These are phyloP conservation scores for Ceraceosorus guamensis DNA, from an alignment of 1,284 basidiomycete species.

Conservation along the genomic window DNA sequence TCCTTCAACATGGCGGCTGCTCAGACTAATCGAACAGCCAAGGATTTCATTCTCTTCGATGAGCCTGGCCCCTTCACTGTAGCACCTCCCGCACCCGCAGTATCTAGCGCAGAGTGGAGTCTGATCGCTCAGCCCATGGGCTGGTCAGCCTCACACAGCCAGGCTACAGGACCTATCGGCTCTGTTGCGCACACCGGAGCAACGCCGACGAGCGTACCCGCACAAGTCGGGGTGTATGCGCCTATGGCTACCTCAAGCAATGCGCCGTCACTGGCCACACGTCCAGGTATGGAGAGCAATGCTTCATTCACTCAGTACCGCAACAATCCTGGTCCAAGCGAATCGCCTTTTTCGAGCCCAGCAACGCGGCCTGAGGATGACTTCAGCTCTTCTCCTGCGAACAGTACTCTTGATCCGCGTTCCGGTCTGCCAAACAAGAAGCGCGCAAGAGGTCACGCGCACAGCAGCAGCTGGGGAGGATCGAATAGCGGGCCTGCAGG, in stretches of 20 bases:
- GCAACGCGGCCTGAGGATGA: conserved; percentile 17
- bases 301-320: conserved; percentile 23
- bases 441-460: conserved; percentile 20
- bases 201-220: not conserved
- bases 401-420: conserved; percentile 8
- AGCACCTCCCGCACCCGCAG: not conserved
- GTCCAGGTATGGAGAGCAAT: conserved; percentile 3
- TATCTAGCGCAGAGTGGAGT: not conserved
- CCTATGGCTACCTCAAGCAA: not conserved
- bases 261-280: not conserved
- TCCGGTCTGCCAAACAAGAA: conserved; percentile 20
- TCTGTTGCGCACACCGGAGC: not conserved
- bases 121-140: not conserved
- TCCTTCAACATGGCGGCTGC: no score
- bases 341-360: conserved; percentile 18
- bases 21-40: no score
- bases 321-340: conserved; percentile 9
- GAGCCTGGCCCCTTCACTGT: conserved; percentile 13
- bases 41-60: conserved; percentile 37
- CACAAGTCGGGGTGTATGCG: not conserved
- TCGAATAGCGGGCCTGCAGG: no score
- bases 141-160: conserved; percentile 4
- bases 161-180: conserved; percentile 3
- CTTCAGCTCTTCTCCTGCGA: conserved; percentile 12
- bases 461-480: conserved; percentile 10